Percentiles rank a stretch among this genome's conserved stretches.
Conservation (phyloP, 768 basidiomycete genomes). For the Lactarius sanguifluus region DNA sequence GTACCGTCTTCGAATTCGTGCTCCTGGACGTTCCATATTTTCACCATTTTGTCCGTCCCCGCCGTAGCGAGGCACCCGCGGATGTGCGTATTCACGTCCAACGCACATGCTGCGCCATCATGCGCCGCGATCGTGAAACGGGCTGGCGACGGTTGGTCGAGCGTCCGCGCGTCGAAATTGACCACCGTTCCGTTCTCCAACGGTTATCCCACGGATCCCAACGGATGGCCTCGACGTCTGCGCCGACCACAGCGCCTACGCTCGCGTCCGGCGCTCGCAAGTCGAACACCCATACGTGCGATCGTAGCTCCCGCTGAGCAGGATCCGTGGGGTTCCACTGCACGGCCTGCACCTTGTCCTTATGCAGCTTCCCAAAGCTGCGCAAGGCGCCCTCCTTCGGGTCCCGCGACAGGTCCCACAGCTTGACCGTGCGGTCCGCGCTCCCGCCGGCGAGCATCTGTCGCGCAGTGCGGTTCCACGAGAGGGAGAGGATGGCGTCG, state of each 20-base stretch:
- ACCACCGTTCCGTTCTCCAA: constrained; percentile 93
- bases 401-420: constrained; percentile 90
- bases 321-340: constrained; percentile 93
- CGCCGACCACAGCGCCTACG: constrained; percentile 81
- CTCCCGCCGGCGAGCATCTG: constrained; percentile 89
- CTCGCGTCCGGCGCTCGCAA: constrained; percentile 78
- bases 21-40: constrained; percentile 91
- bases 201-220: no score
- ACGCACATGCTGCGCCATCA: constrained; percentile 82
- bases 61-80: constrained; percentile 92
- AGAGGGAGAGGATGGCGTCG: constrained; percentile 88
- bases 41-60: constrained; percentile 97
- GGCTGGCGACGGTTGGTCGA: constrained; percentile 60
- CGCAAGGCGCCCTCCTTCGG: constrained; percentile 68
- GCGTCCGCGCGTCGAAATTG: constrained; percentile 85
- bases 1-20: constrained; percentile 57
- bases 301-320: constrained; percentile 92
- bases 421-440: constrained; percentile 93
- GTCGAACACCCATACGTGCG: constrained; percentile 91
- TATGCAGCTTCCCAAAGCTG: constrained; percentile 78
- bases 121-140: constrained; percentile 92
- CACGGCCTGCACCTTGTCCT: constrained; percentile 94
- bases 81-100: constrained; percentile 90
- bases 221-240: constrained; percentile 85
- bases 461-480: constrained; percentile 90